Evolutionary conservation across 208 protist genomes (phyloP), one percentile per base, ranked within the genome.

Genomic region (Tritrichomonas foetus): DNA sequence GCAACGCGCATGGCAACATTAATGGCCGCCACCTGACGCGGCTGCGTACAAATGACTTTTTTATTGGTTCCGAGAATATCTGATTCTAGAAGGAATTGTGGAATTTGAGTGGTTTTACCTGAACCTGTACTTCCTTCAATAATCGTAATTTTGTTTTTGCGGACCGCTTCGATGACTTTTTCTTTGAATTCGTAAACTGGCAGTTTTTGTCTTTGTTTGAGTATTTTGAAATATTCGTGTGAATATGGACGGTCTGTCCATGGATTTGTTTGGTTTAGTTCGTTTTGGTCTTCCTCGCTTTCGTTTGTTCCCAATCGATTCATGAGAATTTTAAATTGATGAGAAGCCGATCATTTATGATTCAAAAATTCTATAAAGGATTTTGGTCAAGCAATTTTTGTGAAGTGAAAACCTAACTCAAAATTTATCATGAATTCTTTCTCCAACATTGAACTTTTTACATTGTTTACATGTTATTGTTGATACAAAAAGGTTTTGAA

Each of bases 41-140:
- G 96, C 93, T 97, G 96, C 25, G 96, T 97, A 93, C 95, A 98
- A 96, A 94, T 22, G 3, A 94, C 36, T 49, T 94, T 74, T 41
- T 94, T 94, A 36, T 39, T 14, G 25, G 22, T 3, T 3, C 3
- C 1, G 50, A 93, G 55, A 30, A 92, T 53, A 44, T 92, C 61
- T 8, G 80, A 3, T 55, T 94, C 96, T 0, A 95, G 33, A 3
- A 96, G 30, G 93, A 96, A 97, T 66, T 97, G 95, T 27, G 95
- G 93, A 30, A 97, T 93, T 94, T 97, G 97, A 33, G 96, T 97
- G 14, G 96, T 97, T 94, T 97, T 97, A 47, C 96, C 96, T 20
- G 94, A 96, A 30, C 96, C 96, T 25, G 96, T 97, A 66, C 95
- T 93, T 39, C 96, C 96, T 44, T 97, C 95, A 47, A 97, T 93